Evolutionary conservation across 495 filamentous ascomycete genomes (phyloP).

Genomic region (Talaromyces wortmannii): DNA sequence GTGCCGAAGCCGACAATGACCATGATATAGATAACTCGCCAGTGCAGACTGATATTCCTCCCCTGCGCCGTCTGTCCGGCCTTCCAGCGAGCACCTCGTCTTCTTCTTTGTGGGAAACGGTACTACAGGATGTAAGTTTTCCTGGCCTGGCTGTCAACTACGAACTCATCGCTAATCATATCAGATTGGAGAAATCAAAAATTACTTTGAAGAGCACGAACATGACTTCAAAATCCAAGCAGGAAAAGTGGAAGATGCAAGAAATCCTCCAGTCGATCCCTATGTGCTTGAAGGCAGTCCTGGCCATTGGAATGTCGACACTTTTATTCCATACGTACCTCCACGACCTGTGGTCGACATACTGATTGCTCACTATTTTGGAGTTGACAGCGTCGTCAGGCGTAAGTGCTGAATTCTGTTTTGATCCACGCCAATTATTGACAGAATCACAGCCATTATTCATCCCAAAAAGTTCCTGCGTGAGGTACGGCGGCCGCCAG

Average conservation of each 20-base stretch:
- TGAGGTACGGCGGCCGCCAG: constrained; percentile 6
- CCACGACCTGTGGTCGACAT: constrained; percentile 32
- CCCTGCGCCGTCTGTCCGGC: constrained; percentile 5
- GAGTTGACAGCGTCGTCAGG: constrained; percentile 29
- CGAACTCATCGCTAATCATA: constrained; percentile 4
- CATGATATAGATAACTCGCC: constrained; percentile 45
- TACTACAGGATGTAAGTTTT: constrained; percentile 4
- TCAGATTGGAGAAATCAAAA: constrained; percentile 28
- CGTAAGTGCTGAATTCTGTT: constrained; percentile 11
- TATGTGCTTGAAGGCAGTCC: constrained; percentile 22
- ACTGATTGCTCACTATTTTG: constrained; percentile 30
- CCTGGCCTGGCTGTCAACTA: background rate
- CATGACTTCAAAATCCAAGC: constrained; percentile 12
- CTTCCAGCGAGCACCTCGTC: constrained; percentile 36
- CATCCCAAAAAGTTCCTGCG: constrained; percentile 13
- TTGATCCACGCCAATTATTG: background rate
- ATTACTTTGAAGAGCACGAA: constrained; percentile 19
- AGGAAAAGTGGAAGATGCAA: constrained; percentile 14
- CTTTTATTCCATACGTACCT: constrained; percentile 21
- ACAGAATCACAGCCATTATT: constrained; percentile 7
- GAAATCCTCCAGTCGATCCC: background rate
- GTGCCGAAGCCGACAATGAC: constrained; percentile 24
- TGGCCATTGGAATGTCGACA: constrained; percentile 1
- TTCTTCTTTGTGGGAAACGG: constrained; percentile 4
- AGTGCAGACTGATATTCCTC: background rate